Base-by-base conservation (phyloP, 306 rosid species). In the Vigna radiata region DNA sequence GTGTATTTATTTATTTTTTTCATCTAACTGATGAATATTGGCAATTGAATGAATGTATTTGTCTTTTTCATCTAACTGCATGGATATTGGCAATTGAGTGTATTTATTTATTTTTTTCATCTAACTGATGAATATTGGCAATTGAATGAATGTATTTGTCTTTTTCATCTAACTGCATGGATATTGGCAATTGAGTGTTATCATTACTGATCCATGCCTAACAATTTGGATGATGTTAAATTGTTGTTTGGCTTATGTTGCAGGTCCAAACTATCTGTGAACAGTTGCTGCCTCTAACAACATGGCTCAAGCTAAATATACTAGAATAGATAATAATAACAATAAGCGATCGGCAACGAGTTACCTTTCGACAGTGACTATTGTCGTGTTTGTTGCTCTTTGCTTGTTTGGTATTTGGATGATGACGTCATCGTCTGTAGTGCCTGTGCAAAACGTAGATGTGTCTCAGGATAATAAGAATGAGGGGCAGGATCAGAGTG, bases 341-440 rank as follows among this genome's bases (percentile, higher is more conserved):
- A 86, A 82, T 49, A 83, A 86, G 77, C 85, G 92, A 74, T 68
- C 97, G 9, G 14, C 93, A 1, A 69, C 96, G 16, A 83, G 93
- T 75, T 89, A 90, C 86, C 88, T 96, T 86, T 95, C 98, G 7
- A 87, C 96, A 2, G 91, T 90, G 79, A 87, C 97, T 16, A 87
- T 95, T 79, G 96, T 88, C 48, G 91, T 89, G 76, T 90, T 95
- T 76, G 97, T 95, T 79, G 97, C 91, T 17, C 77, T 95, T 79
- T 90, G 93, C 67, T 84, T 95, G 90, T 94, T 90, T 50, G 98
- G 97, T 53, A 70, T 92, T 78, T 95, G 98, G 98, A 92, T 95
- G 97, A 84, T 95, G 91, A 90, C 96, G 14, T 95, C 98, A 0
- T 91, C 96, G 8, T 89, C 97, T 15, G 90, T 87, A 43, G 97